A percentile compares a stretch with the other conserved stretches of the same genome.
Conservation (phyloP, 371 early-diverging fungal species). For the Mucor sp. region DNA sequence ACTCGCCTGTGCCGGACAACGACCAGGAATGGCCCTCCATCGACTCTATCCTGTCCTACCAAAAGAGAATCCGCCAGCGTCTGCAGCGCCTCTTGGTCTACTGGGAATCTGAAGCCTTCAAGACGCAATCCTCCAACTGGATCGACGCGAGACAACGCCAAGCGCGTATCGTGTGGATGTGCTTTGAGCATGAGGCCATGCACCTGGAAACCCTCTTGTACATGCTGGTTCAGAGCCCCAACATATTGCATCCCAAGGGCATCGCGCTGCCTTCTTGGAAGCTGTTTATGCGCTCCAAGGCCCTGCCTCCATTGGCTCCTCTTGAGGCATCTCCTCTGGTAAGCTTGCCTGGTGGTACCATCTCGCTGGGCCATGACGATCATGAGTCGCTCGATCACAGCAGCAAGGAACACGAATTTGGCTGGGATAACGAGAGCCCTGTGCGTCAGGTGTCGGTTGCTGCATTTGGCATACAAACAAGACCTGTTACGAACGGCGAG, state of each 20-base stretch:
- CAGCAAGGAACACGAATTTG: conserved; percentile 46
- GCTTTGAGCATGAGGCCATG: conserved; percentile 92
- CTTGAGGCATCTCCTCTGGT: conserved; percentile 16
- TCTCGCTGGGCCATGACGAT: conserved; percentile 65
- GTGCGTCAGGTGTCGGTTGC: conserved; percentile 35
- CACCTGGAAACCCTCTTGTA: conserved; percentile 88
- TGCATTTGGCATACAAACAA: conserved; percentile 67
- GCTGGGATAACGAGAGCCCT: conserved; percentile 93
- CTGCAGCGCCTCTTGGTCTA: conserved; percentile 49
- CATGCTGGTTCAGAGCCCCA: conserved; percentile 79
- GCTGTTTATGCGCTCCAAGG: background rate
- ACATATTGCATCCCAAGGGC: conserved; percentile 38
- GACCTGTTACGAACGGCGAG: conserved; percentile 84
- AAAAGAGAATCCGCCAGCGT: conserved; percentile 63
- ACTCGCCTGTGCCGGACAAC: conserved; percentile 74
- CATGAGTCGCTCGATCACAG: conserved; percentile 43
- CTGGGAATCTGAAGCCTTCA: conserved; percentile 37
- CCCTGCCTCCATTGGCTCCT: conserved; percentile 9
- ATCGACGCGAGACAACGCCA: conserved; percentile 38
- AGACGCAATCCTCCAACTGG: conserved; percentile 14
- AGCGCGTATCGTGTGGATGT: conserved; percentile 78
- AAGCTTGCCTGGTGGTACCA: conserved; percentile 25
- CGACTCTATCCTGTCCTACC: conserved; percentile 66
- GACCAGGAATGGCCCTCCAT: conserved; percentile 71
- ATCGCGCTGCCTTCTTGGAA: conserved; percentile 36